Evolutionary conservation across 2,329 filamentous ascomycete species (phyloP), one percentile per base, ranked within the genome.

Genomic region (Fusarium nisikadoi): DNA sequence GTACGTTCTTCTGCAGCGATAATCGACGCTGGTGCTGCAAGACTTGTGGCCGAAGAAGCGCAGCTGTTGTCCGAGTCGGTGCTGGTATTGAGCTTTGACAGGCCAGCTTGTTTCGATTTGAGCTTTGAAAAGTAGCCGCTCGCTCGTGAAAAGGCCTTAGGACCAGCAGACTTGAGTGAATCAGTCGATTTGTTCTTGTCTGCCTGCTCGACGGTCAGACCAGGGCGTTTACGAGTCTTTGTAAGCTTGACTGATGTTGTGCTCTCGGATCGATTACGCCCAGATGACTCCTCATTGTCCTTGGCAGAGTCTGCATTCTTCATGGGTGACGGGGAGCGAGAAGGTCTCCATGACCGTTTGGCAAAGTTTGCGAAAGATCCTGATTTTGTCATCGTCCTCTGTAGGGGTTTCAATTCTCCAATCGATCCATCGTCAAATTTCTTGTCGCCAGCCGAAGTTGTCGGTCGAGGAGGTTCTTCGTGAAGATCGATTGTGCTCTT

Each of bases 41-140:
- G 76, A 75, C 83, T 87, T 20, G 83, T 82, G 29, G 84, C 81
- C 19, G 86, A 87, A 16, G 85, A 87, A 55, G 83, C 81, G 61
- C 83, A 82, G 77, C 84, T 86, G 54, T 82, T 82, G 64, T 85
- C 82, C 14, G 80, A 83, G 56, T 81, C 81, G 56, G 77, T 76
- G 68, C 75, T 79, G 57, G 79, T 80, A 46, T 79, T 79, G 63
- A 81, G 80, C 68, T 83, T 85, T 45, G 81, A 79, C 39, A 85
- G 81, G 27, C 65, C 79, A 80, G 42, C 82, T 82, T 47, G 82
- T 75, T 87, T 88, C 33, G 76, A 75, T 68, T 80, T 83, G 66
- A 88, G 85, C 76, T 83, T 88, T 65, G 83, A 84, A 56, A 90
- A 80, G 75, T 87, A 89, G 43, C 80, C 80, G 68, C 81, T 84